Evolutionary conservation across 441 rosid genomes (phyloP), one percentile per base, ranked within the genome.

Genomic region (Aquilaria agallochum): DNA sequence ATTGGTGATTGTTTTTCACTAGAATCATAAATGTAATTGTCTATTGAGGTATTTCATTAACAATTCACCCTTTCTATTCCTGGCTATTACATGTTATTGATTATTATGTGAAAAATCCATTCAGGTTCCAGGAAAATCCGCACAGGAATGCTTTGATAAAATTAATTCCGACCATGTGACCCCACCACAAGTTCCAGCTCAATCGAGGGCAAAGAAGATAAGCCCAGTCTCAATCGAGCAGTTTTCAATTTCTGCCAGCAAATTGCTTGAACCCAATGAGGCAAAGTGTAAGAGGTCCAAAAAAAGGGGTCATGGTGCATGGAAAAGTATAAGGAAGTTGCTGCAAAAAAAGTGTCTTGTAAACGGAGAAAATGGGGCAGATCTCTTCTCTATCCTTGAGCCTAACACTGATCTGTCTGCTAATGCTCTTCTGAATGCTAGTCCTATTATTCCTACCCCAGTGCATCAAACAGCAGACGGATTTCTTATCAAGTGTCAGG

Each of bases 41-140:
- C 45, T 7, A 40, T 40, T 2, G 9, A 40, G 45, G 9, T 40
- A 40, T 40, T 40, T 40, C 45, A 40, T 40, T 40, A 40, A 40
- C 45, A 40, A 10, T 40, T 10, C 10, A 40, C 45, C 45, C 45
- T 10, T 40, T 40, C 45, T 40, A 10, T 40, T 40, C 45, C 45
- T 40, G 7, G 45, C 9, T 40, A 40, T 8, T 40, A 40, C 10
- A 40, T 40, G 45, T 7, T 40, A 40, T 40, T 40, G 10, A 40
- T 6, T 10, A 40, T 45, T 62, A 31, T 42, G 8, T 47, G 7
- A 32, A 9, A 56, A 65, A 60, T 69, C 59, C 42, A 62, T 71
- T 74, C 78, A 89, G 96, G 87, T 94, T 31, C 93, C 91, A 40
- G 96, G 96, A 68, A 94, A 91, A 74, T 82, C 99, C 55, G 87